Evolutionary conservation across 768 basidiomycete species (phyloP), one percentile per base, ranked within the genome.

Genomic region (Suillus cothurnatus): DNA sequence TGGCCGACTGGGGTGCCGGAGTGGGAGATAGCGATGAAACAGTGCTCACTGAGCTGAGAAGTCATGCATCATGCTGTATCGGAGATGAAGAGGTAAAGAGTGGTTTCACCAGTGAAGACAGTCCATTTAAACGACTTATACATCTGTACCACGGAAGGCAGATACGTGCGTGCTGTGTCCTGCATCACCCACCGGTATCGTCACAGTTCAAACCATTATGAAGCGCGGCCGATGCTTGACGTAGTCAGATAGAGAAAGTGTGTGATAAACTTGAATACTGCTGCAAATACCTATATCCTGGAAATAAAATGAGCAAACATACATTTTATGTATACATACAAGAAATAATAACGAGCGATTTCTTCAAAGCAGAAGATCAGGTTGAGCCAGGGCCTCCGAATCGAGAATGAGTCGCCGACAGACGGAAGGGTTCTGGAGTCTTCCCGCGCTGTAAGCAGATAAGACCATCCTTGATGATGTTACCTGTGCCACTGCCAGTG

Each of bases 21-120:
- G 69, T 86, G 85, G 63, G 83, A 78, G 23, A 86, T 78, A 8
- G 76, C 78, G 26, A 72, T 77, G 59, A 83, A 73, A 68, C 85
- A 86, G 70, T 53, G 52, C 31, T 53, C 19, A 21, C 11, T 53
- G 19, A 32, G 31, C 31, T n/a, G 31, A 32, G 19, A 11, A 1
- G 59, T 19, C 53, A 55, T 32, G 11, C 11, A 41, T 19, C 53
- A 55, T 32, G 11, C 11, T 55, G 53, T 62, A 32, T 6, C 62
- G 66, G 66, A 63, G 73, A 71, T 70, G 65, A n/a, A n/a, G n/a
- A 66, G 14, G 53, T 43, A 19, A 15, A 55, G 12, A n/a, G 14
- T 28, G 28, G 14, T 12, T 12, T 55, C 21, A 14, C 23, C n/a
- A 14, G 12, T 49, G 2, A 12, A 55, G 53, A 21, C 21, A 11